Base-by-base conservation (phyloP, 441 rosid genomes). In the Manihot esculenta region DNA sequence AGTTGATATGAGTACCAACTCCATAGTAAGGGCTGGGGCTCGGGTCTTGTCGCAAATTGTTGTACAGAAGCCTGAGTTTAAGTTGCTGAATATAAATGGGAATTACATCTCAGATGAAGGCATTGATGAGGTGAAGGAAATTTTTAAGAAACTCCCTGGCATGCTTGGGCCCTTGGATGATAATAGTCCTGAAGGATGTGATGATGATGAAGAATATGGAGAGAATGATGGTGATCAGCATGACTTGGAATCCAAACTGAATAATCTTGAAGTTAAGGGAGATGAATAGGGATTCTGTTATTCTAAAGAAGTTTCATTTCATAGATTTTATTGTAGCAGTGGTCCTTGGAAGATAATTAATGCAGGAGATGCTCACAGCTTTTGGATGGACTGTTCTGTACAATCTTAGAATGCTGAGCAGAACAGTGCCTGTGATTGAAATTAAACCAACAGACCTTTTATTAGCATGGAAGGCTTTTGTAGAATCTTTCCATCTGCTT, bases 21-120 rank as follows among this genome's bases (percentile, higher is more conserved):
- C 57, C 30, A 70, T 89, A 10, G 84, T 94, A 73, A 81, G 97
- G 75, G 97, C 80, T 0, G 97, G 98, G 54, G 97, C 89, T 61
- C 77, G 83, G 10, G 76, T 78, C 59, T 68, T 93, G 79, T 97
- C 97, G 20, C 82, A 81, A 74, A 89, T 83, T 51, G 91, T 85
- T 64, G 66, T 82, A 4, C 74, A 81, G 74, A 95, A 91, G 79
- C 89, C 96, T 50, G 89, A 58, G 47, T 89, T 95, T 76, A 84
- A 77, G 72, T 72, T 85, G 84, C 81, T 95, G 82, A 91, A 88
- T 73, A 87, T 94, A 13, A 66, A 91, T n/a, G 89, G 83, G 50
- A 92, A 94, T 71, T 81, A 80, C 72, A 90, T 94, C 56, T 92
- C 97, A 2, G 97, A 92, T 41, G 95, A 92, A 78, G 99, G 98